A percentile compares a stretch with the other conserved stretches of the same genome.
Conservation (phyloP, 257 asterid genomes). For the Nicotiana paniculata region DNA sequence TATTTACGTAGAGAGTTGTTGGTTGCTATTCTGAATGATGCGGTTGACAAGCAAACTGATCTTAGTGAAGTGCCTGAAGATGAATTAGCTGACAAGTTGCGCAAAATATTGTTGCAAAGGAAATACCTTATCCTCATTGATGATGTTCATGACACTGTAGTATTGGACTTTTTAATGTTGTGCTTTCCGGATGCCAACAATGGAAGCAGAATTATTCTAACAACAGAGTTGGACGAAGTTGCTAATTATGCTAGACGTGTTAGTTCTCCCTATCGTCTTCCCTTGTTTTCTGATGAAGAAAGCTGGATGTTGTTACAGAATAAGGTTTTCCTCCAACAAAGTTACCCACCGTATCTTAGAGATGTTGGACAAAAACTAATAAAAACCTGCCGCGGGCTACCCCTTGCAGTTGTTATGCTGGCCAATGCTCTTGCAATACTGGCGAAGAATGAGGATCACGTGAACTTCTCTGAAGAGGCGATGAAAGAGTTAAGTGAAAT, state of each 20-base stretch:
- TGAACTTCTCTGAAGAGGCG: neutral
- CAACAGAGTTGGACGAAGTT: conserved; percentile 11
- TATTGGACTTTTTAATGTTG: neutral
- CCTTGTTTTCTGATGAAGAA: conserved; percentile 1
- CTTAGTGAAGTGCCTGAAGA: neutral
- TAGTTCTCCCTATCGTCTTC: neutral
- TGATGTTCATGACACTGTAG: conserved; percentile 25
- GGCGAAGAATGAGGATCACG: neutral
- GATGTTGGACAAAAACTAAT: conserved; percentile 8
- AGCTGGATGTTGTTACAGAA: conserved; percentile 17
- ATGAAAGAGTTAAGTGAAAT: too few relatives aligned
- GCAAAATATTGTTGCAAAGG: conserved; percentile 10
- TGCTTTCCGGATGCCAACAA: conserved; percentile 14
- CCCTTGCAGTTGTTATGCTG: conserved; percentile 12
- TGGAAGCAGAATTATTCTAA: conserved; percentile 25
- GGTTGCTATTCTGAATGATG: neutral
- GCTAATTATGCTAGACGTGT: neutral
- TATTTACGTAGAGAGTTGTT: neutral
- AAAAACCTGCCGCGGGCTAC: conserved; percentile 18
- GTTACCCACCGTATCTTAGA: neutral
- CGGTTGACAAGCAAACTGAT: neutral
- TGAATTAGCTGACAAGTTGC: neutral
- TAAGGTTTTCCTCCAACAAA: neutral
- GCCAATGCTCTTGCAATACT: neutral
- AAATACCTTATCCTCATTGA: conserved; percentile 32